Evolutionary conservation across 345 rosid species (phyloP).

Genomic region (Gossypium ekmanianum): DNA sequence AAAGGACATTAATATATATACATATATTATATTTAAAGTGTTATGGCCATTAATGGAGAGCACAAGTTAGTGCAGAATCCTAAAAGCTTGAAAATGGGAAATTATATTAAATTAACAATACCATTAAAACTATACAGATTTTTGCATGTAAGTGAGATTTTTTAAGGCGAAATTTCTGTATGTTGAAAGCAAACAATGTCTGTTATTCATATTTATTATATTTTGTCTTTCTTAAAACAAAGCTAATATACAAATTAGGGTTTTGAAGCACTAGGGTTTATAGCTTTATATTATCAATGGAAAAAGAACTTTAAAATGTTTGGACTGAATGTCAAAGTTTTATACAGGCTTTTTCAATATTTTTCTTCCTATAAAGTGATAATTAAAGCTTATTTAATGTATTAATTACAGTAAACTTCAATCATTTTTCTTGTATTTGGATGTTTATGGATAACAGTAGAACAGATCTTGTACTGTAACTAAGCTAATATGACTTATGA

Average conservation of each 20-base stretch:
- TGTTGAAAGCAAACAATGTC: conserved; percentile 16
- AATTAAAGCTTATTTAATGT: neutral
- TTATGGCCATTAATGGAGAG: conserved; percentile 24
- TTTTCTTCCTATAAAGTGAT: neutral
- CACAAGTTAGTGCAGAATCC: conserved; percentile 30
- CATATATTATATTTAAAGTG: conserved; percentile 1
- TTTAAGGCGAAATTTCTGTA: neutral
- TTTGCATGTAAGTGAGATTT: neutral
- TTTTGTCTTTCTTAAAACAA: conserved; percentile 17
- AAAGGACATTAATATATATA: neutral
- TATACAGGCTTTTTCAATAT: neutral
- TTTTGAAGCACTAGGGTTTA: conserved; percentile 41
- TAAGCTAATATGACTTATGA: neutral
- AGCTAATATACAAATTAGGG: conserved; percentile 37
- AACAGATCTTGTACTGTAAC: conserved; percentile 2
- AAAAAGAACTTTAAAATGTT: neutral
- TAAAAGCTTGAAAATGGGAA: conserved; percentile 13
- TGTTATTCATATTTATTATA: conserved; percentile 12
- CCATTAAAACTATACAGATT: neutral
- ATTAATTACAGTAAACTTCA: neutral
- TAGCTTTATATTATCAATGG: neutral
- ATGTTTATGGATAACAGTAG: neutral
- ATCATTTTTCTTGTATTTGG: neutral
- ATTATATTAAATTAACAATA: conserved; percentile 10
- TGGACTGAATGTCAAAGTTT: conserved; percentile 9